Evolutionary conservation across 2,329 filamentous ascomycete genomes (phyloP).

Genomic region (Coniella lustricola): DNA sequence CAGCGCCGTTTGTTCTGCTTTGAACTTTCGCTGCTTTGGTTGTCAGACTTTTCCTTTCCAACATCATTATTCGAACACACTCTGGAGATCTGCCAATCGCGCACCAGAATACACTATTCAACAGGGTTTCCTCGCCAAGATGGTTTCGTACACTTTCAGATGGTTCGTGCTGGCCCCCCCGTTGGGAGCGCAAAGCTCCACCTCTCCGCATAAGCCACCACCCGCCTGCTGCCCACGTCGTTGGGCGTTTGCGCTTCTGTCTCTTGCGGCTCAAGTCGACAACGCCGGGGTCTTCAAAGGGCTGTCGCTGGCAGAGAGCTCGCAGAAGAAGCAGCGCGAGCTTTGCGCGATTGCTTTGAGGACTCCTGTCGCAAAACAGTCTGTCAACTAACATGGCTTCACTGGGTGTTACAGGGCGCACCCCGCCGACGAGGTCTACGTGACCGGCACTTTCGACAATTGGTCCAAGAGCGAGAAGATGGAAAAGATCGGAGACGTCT

Average conservation of each 20-base stretch:
- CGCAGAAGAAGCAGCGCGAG: too few relatives aligned
- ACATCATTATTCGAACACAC: background rate
- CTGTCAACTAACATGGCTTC: conserved; percentile 11
- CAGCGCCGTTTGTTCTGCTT: too few relatives aligned
- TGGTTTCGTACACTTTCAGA: conserved; percentile 16
- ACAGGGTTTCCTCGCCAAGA: conserved; percentile 1
- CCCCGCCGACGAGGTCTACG: conserved; percentile 77
- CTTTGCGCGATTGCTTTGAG: too few relatives aligned
- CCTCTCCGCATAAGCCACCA: conserved; percentile 4
- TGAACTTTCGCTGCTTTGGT: background rate
- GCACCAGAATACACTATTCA: background rate
- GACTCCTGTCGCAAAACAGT: too few relatives aligned
- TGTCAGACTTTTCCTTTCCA: background rate
- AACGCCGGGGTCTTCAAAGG: too few relatives aligned
- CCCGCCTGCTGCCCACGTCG: conserved; percentile 4
- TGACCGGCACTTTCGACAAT: conserved; percentile 92
- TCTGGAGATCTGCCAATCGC: background rate
- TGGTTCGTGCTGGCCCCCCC: conserved; percentile 11
- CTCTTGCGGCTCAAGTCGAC: background rate
- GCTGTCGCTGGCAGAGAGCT: too few relatives aligned
- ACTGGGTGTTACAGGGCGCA: conserved; percentile 58
- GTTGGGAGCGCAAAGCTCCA: conserved; percentile 1
- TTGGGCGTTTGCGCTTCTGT: conserved; percentile 1
- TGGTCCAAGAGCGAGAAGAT: conserved; percentile 85
- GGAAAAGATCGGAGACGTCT: conserved; percentile 64